Base-by-base conservation (phyloP, 2,329 filamentous ascomycete species). In the Xylaria sp. region DNA sequence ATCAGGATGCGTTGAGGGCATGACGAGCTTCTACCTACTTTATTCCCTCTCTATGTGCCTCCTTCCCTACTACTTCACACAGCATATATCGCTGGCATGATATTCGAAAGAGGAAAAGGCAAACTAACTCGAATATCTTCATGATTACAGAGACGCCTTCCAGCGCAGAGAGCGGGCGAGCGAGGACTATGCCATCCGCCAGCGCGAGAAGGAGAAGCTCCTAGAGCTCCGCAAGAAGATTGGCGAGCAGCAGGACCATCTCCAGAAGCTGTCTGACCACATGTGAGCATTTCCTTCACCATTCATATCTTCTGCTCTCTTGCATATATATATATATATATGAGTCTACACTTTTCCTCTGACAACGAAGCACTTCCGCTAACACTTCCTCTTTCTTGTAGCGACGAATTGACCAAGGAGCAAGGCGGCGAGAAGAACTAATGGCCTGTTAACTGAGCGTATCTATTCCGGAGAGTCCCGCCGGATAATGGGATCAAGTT, bases 181-280 rank as follows among this genome's bases (percentile, higher is more conserved):
- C 80, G 96, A 98, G 85, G 91, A 94, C 81, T 89, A 89, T 76
- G 93, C 92, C 83, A 94, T 99, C 84, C 89, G 90, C 78, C 86
- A 92, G 85, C 92, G 94, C 80, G 96, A 98, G 88, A 89, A 90
- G 84, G 90, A 94, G 85, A 98, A 97, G 93, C 91, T 98, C 72
- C 76, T 88, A 62, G 88, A 89, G 80, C 90, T 97, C 76, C 91
- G 89, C 83, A 86, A 88, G 84, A 90, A 89, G 85, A 88, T 98
- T 73, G 78, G 82, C 72, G 90, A 93, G 82, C 94, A 97, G 85
- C 89, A 93, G 81, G 84, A 90, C 75, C 93, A 97, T 85, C 89
- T 98, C 74, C 86, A 95, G 79, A 91, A 94, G 81, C 89, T 98
- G 72, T 90, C 94, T 77, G 88, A 92, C 78, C 92, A 97, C 87